Conservation (phyloP, 768 basidiomycete genomes). For the Boletus rubroflammeus region DNA sequence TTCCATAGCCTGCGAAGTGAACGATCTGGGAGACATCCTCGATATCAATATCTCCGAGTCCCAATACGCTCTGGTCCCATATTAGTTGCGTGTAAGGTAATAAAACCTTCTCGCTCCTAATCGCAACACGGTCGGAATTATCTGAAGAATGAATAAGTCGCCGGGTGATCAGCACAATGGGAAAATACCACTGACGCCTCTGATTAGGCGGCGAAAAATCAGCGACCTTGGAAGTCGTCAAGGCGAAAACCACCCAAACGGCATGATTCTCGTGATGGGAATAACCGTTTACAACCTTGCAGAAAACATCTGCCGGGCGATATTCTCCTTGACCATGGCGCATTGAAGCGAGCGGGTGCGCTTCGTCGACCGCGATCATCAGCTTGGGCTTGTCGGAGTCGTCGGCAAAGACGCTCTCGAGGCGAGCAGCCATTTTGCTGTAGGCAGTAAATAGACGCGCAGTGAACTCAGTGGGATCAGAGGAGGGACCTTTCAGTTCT, state of each 20-base stretch:
- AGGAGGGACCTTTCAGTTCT: background rate
- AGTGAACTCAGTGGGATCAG: background rate
- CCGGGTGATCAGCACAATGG: no score
- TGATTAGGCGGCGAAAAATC: constrained; percentile 6
- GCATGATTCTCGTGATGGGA: constrained; percentile 2
- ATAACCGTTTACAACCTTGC: constrained; percentile 2
- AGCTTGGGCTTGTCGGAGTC: background rate
- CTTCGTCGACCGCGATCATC: constrained; percentile 17
- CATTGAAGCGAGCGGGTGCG: constrained; percentile 1
- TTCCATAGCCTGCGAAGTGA: constrained; percentile 3
- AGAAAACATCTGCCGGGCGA: constrained; percentile 4
- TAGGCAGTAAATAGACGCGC: background rate
- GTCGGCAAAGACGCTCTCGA: background rate
- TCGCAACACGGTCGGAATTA: background rate
- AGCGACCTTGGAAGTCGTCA: constrained; percentile 9
- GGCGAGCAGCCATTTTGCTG: background rate
- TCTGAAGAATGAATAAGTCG: background rate
- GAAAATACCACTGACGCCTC: background rate
- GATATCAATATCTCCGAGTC: background rate
- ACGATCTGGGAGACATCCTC: background rate
- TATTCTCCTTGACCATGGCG: background rate
- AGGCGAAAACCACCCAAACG: constrained; percentile 17
- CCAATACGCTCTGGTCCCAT: constrained; percentile 15
- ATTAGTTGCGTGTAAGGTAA: constrained; percentile 6
- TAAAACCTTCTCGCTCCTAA: background rate